Evolutionary conservation across 179 eudicot species (phyloP), one percentile per base, ranked within the genome.

Genomic region (Vitellaria paradoxa): DNA sequence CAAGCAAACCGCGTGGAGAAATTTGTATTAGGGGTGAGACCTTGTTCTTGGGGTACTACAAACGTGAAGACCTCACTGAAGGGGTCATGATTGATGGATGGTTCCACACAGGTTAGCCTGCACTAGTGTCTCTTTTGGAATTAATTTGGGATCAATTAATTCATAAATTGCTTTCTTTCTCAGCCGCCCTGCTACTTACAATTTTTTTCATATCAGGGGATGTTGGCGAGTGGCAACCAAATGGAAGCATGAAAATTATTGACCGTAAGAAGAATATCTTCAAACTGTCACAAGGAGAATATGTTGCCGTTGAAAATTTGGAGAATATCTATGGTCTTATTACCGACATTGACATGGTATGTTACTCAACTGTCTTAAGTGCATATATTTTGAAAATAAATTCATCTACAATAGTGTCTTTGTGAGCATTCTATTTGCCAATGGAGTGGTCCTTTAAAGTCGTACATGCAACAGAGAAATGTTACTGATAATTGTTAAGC

Each of bases 201-300:
- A 61, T n/a, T 40, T 61, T 30, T 30, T 30, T 30, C 67, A 13
- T 24, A 73, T 63, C 84, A 92, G 97, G 97, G 73, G 97, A 93
- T 83, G 82, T 93, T 87, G 97, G 97, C 55, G 96, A 93, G 82
- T 93, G 97, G 97, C 97, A 89, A 81, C 88, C 92, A 37, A 87
- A 91, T 84, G 97, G 97, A 77, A 88, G 92, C 81, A 78, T 93
- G 88, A 93, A 90, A 80, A 88, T 93, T 46, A 87, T 93, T 75
- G 96, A 93, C 83, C 89, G 96, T n/a, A 93, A 89, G 83, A 93
- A 91, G 86, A 93, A 93, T 82, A 93, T 91, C 69, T 93, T 93
- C 78, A 93, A 93, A 89, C 97, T 93, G 70, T 90, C 96, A 20
- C 96, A 93, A 81, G 97, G 97, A 49, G 97, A 93, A 78, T 93